Evolutionary conservation across 257 asterid genomes (phyloP), one percentile per base, ranked within the genome.

Genomic region (Jasminum sambac): DNA sequence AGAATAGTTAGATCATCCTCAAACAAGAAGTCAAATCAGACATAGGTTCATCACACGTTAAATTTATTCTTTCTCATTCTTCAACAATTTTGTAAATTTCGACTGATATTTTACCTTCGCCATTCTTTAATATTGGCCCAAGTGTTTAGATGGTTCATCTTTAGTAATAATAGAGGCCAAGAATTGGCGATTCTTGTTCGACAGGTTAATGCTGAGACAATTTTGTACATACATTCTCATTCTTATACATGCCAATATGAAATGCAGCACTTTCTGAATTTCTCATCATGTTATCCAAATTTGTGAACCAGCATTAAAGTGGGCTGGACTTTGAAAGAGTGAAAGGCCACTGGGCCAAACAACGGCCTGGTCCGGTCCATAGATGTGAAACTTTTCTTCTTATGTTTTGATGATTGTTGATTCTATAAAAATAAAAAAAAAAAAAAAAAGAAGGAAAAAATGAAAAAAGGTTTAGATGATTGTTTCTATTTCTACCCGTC

Each of bases 31-130:
- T 30, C 23, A 34, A 65, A 52, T 37, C 41, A 48, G 68, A 58
- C 48, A 36, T 36, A 67, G 63, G 34, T 21, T 44, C 66, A 23
- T 60, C 60, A 55, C 39, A 42, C 68, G 63, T 52, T 26, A 37
- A 25, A 11, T 63, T 44, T 42, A 70, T 87, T 89, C 86, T 85
- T 87, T 82, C 83, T 26, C 83, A 77, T 78, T 84, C 67, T 68
- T 79, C 76, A 64, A 68, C 73, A 70, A 67, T 13, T 63, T 62
- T 83, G 92, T 85, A 86, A 75, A 83, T 86, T 65, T 76, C 66
- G 64, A 19, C 74, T 62, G 25, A 36, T 69, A 75, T 77, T 24
- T 50, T 69, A 17, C 64, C 69, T 55, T 24, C 12, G 21, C 70
- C 8, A 44, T 72, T 62, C 75, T 78, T 62, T 30, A 55, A 4